Evolutionary conservation across 768 basidiomycete genomes (phyloP), one percentile per base, ranked within the genome.

Genomic region (Mycena polygramma): DNA sequence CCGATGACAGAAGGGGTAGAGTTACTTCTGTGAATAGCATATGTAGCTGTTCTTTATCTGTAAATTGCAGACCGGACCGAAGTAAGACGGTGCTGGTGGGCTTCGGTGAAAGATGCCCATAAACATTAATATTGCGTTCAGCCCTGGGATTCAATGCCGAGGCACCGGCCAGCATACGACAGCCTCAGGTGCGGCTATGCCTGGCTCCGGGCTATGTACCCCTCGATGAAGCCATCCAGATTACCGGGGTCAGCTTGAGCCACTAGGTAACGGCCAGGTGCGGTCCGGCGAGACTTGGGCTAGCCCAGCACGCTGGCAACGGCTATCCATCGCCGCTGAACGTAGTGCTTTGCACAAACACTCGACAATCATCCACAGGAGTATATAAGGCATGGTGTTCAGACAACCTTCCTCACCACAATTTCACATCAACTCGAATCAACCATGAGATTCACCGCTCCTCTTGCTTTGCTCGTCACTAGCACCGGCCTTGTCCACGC

Each of bases 401-500:
- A 63, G 30, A 53, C 39, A 63, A 2, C 30, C 3, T 30, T 30
- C 30, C 30, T 55, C 43, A n/a, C n/a, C n/a, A 36, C n/a, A 30
- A 30, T 30, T 30, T 54, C 52, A 55, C 41, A 54, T 46, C 49
- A 39, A 54, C 53, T 63, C 53, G 35, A 43, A 54, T 54, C 63
- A 39, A 11, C 41, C 63, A 63, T 63, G 63, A 52, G 63, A 63
- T 54, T 63, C 63, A 63, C 63, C 43, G 53, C 52, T 63, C 41
- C 63, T 54, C n/a, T 63, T 43, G 43, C 63, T 55, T 63, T 63
- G 22, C 52, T 63, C 53, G 11, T 63, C 35, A 49, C 63, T 54
- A 63, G 63, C 36, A 41, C 52, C 54, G 63, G 63, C 41, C 52
- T 63, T 63, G 63, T 55, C 52, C 63, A 43, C 53, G 63, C 63